These are phyloP conservation scores for Cordyceps pruinosa DNA, from an alignment of 2,329 filamentous ascomycete species.

Conservation along the genomic window DNA sequence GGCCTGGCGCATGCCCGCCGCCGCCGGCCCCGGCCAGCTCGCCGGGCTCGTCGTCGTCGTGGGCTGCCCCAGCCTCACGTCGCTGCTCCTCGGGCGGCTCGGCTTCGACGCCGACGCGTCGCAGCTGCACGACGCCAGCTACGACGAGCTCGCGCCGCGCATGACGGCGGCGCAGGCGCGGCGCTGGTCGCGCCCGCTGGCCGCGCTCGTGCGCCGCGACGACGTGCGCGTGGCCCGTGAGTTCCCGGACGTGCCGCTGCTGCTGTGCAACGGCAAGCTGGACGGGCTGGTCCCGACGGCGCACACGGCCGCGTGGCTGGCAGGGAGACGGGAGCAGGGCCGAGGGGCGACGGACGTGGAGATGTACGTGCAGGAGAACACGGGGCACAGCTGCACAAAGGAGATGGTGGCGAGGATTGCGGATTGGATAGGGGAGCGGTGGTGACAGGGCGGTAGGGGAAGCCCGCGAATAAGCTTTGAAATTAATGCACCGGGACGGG, in stretches of 20 bases:
- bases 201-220: background rate
- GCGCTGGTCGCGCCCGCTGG: conserved; percentile 2
- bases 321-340: background rate
- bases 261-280: conserved; percentile 5
- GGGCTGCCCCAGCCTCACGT: conserved; percentile 2
- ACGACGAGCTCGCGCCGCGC: background rate
- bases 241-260: background rate
- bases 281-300: conserved; percentile 1
- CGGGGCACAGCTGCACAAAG: conserved; percentile 8
- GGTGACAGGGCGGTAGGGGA: background rate
- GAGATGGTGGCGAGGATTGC: conserved; percentile 7
- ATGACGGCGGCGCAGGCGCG: conserved; percentile 3
- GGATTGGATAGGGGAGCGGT: background rate
- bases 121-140: background rate
- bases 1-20: background rate
- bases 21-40: background rate
- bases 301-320: background rate
- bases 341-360: background rate
- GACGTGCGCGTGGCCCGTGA: background rate
- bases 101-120: conserved; percentile 9
- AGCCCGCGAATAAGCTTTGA: background rate
- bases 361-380: conserved; percentile 7
- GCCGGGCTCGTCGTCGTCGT: conserved; percentile 1
- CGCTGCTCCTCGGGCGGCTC: background rate
- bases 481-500: background rate